These are phyloP conservation scores for Penicillium paxilli DNA, from an alignment of 495 filamentous ascomycete genomes.

Conservation along the genomic window DNA sequence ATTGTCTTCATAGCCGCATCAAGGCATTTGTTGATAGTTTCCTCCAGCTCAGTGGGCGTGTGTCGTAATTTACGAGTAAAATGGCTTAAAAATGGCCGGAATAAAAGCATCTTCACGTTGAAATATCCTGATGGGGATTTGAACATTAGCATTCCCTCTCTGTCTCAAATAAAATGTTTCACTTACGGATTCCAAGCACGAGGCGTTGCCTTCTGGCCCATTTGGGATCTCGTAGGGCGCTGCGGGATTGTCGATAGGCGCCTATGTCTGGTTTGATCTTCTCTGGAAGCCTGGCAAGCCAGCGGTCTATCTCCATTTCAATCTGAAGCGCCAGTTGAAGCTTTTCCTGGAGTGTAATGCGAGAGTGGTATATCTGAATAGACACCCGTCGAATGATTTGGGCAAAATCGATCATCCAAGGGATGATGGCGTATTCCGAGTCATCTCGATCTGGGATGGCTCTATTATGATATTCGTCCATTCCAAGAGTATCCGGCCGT, in stretches of 20 bases:
- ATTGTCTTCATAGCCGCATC: conserved; percentile 42
- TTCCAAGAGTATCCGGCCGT: conserved; percentile 42
- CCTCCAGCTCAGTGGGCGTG: conserved; percentile 30
- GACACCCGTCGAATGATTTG: conserved; percentile 42
- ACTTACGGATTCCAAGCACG: conserved; percentile 39
- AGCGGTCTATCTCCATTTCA: conserved; percentile 37
- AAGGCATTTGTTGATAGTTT: conserved; percentile 37
- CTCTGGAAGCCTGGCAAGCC: conserved; percentile 36
- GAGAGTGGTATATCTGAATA: conserved; percentile 43
- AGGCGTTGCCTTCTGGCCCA: conserved; percentile 40
- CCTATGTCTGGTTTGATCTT: conserved; percentile 35
- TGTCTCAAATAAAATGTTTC: not conserved
- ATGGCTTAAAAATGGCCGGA: conserved; percentile 40
- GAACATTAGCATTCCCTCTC: no score
- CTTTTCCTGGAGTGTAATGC: conserved; percentile 40
- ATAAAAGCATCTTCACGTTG: conserved; percentile 43
- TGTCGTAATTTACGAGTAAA: conserved; percentile 37
- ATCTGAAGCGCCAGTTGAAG: conserved; percentile 37
- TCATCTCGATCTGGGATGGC: conserved; percentile 38
- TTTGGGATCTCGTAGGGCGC: conserved; percentile 38
- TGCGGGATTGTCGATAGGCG: conserved; percentile 17
- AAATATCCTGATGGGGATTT: conserved; percentile 31
- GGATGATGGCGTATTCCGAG: conserved; percentile 42
- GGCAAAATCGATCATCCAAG: conserved; percentile 44
- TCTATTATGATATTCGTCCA: conserved; percentile 46